phyloP scores from a whole-genome alignment of 371 early-diverging fungal species.

The Funneliformis caledonium region DNA sequence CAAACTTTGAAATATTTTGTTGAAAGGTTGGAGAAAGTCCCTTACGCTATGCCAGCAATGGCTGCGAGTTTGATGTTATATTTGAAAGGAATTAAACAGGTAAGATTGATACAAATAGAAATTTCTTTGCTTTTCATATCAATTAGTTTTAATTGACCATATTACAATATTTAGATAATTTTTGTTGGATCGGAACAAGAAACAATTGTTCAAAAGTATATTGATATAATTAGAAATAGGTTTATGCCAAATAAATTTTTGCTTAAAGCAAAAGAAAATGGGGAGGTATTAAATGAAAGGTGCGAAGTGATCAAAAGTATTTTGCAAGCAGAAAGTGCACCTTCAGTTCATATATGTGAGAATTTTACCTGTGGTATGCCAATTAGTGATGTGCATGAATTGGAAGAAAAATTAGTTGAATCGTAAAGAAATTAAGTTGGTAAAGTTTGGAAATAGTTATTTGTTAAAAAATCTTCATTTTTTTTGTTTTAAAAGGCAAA shows the following conservation, averaged over 20 bases:
- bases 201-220: slow-evolving; percentile 42
- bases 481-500: no score
- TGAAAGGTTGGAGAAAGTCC: slow-evolving; percentile 45
- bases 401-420: neutral
- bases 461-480: no score
- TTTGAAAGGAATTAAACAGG: slow-evolving; percentile 53
- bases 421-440: neutral
- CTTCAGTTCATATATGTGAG: slow-evolving; percentile 52
- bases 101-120: slow-evolving; percentile 24
- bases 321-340: slow-evolving; percentile 25
- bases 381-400: slow-evolving; percentile 37
- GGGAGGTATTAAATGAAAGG: slow-evolving; percentile 44
- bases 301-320: slow-evolving; percentile 47
- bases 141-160: neutral
- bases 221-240: slow-evolving; percentile 40
- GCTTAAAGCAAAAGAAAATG: slow-evolving; percentile 42
- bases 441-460: neutral
- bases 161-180: slow-evolving; percentile 47
- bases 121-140: neutral
- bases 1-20: slow-evolving; percentile 48
- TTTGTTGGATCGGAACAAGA: slow-evolving; percentile 46
- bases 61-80: slow-evolving; percentile 49
- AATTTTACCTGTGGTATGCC: slow-evolving; percentile 59
- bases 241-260: slow-evolving; percentile 53
- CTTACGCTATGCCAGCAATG: slow-evolving; percentile 54